These are phyloP conservation scores for Trematosphaeria pertusa DNA, from an alignment of 2,329 filamentous ascomycete species.

Conservation along the genomic window DNA sequence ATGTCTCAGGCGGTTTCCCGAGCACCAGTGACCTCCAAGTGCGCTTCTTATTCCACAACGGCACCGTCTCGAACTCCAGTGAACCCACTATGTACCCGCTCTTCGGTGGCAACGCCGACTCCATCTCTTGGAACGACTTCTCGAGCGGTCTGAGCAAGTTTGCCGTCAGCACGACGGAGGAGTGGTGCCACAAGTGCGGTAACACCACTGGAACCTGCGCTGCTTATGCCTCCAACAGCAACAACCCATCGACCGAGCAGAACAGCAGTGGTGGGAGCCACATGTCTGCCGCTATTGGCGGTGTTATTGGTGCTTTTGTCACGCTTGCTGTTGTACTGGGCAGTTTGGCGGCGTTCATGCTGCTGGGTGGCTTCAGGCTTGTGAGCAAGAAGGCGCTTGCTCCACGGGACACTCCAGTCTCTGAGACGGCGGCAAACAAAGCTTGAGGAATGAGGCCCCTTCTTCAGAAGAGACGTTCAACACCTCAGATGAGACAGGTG, in stretches of 20 bases:
- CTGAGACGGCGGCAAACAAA: constrained; percentile 4
- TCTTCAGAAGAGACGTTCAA: neutral
- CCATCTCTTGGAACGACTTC: constrained; percentile 75
- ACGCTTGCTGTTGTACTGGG: constrained; percentile 70
- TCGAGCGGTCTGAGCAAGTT: constrained; percentile 68
- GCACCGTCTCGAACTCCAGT: constrained; percentile 57
- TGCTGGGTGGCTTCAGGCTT: constrained; percentile 65
- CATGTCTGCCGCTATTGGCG: constrained; percentile 75
- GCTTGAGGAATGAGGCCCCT: neutral
- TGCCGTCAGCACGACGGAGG: constrained; percentile 66
- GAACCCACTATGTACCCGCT: constrained; percentile 64
- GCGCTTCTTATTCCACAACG: constrained; percentile 69
- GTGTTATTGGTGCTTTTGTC: constrained; percentile 78
- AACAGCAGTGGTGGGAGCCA: constrained; percentile 44
- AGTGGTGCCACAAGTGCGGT: constrained; percentile 80
- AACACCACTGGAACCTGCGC: constrained; percentile 74
- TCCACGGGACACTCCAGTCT: neutral
- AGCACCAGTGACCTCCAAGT: constrained; percentile 60
- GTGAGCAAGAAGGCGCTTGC: constrained; percentile 58
- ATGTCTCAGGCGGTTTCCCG: constrained; percentile 52
- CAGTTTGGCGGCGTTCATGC: constrained; percentile 58
- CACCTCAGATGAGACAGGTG: neutral
- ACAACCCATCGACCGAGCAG: constrained; percentile 10
- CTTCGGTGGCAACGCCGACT: constrained; percentile 62
- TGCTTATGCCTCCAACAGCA: constrained; percentile 43